phyloP scores from a whole-genome alignment of 2,329 filamentous ascomycete genomes.

The Arthrobotrys entomopaga region DNA sequence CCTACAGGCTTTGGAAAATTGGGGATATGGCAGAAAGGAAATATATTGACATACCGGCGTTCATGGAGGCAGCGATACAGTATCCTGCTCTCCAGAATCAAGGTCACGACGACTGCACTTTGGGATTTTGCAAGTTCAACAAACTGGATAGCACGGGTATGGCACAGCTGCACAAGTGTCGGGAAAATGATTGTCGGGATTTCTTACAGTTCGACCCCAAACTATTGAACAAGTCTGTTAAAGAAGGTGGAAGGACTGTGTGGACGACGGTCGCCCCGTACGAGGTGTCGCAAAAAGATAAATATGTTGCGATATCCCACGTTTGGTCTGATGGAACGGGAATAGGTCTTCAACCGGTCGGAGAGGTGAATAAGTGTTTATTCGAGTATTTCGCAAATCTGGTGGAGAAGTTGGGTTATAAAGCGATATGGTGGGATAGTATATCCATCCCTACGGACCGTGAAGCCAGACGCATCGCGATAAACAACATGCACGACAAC shows the following conservation, averaged over 20 bases:
- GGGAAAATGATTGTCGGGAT: constrained; percentile 7
- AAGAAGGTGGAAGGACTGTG: background rate
- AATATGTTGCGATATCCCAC: constrained; percentile 59
- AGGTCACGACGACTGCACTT: constrained; percentile 15
- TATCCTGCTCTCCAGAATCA: constrained; percentile 12
- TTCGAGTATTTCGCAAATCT: constrained; percentile 57
- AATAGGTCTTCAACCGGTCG: constrained; percentile 53
- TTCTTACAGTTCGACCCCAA: constrained; percentile 27
- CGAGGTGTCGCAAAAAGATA: background rate
- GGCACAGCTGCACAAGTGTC: constrained; percentile 18
- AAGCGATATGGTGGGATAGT: constrained; percentile 61
- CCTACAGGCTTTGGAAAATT: constrained; percentile 20
- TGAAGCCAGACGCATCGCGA: constrained; percentile 45
- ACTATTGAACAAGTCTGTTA: constrained; percentile 2
- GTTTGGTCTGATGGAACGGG: constrained; percentile 60
- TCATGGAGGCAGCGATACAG: constrained; percentile 2
- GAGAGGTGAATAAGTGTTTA: constrained; percentile 59
- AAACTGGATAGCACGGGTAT: constrained; percentile 25
- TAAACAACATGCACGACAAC: constrained; percentile 59
- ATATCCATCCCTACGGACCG: constrained; percentile 58
- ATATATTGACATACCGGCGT: constrained; percentile 16
- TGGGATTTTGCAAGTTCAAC: constrained; percentile 7
- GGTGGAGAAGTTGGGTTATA: constrained; percentile 45
- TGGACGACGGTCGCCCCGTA: constrained; percentile 24
- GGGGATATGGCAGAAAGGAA: constrained; percentile 5